phyloP scores from a whole-genome alignment of 2,329 filamentous ascomycete species.

The Alternaria sp. region DNA sequence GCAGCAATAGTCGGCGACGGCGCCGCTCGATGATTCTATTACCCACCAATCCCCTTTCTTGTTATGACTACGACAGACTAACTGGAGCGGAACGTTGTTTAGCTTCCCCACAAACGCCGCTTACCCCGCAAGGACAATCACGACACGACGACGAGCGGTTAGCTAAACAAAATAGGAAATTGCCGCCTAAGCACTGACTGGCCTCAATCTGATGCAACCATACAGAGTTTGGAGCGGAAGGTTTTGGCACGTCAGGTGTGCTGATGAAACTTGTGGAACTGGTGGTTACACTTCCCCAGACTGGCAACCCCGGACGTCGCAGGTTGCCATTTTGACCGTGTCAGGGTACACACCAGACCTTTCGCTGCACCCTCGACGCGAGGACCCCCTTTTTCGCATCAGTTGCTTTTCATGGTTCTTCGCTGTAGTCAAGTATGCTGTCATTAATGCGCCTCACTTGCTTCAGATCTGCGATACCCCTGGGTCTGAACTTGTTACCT shows the following conservation, averaged over 20 bases:
- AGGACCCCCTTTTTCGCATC: not conserved
- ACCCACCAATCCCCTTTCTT: slow-evolving; percentile 7
- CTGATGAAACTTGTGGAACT: slow-evolving; percentile 8
- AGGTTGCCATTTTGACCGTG: not conserved
- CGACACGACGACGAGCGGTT: slow-evolving; percentile 3
- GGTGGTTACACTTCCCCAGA: slow-evolving; percentile 17
- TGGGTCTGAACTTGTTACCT: not conserved
- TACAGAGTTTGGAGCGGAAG: slow-evolving; percentile 14
- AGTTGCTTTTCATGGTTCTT: slow-evolving; percentile 12
- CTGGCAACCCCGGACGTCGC: slow-evolving; percentile 13
- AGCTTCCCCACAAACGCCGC: slow-evolving; percentile 16
- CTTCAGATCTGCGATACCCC: not conserved
- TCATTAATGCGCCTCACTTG: slow-evolving; percentile 5
- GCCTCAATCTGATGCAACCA: not conserved
- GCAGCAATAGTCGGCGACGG: slow-evolving; percentile 1
- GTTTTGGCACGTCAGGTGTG: slow-evolving; percentile 13
- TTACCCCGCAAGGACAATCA: slow-evolving; percentile 10
- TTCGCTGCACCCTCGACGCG: not conserved
- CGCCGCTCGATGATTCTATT: slow-evolving; percentile 3
- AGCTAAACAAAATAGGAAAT: slow-evolving; percentile 14
- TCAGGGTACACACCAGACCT: not conserved
- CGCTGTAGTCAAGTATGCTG: slow-evolving; percentile 1
- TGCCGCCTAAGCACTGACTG: slow-evolving; percentile 6
- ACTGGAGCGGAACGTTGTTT: slow-evolving; percentile 14
- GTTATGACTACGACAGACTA: not conserved